Percentiles rank a stretch among this genome's conserved stretches.
Evolutionary conservation across 2,329 filamentous ascomycete species (phyloP).

Genomic region (Sclerotinia glacialis): DNA sequence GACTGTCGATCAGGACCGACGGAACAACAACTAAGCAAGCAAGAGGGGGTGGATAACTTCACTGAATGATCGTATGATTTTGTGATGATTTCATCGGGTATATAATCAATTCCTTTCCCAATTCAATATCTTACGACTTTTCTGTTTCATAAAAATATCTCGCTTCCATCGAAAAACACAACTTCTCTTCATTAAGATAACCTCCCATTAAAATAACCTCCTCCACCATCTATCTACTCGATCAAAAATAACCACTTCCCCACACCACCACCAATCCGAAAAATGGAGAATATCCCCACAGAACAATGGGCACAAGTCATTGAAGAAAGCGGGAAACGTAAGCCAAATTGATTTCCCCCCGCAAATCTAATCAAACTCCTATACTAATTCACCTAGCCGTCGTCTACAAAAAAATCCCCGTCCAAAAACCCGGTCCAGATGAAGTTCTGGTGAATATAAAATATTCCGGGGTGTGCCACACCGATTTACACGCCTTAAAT

Average conservation of each 20-base stretch:
- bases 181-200: no score
- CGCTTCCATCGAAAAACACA: neutral
- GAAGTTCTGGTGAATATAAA: constrained; percentile 91
- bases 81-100: neutral
- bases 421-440: constrained; percentile 76
- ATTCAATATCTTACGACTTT: neutral
- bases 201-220: neutral
- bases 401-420: constrained; percentile 77
- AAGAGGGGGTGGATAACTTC: neutral
- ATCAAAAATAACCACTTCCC: neutral
- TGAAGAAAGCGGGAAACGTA: constrained; percentile 73
- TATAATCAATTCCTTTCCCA: neutral
- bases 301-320: constrained; percentile 92
- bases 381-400: constrained; percentile 46
- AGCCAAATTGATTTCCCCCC: constrained; percentile 37
- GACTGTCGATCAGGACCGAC: neutral
- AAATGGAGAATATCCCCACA: constrained; percentile 59
- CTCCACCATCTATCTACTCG: constrained; percentile 5
- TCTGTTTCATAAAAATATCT: no score
- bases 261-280: constrained; percentile 19
- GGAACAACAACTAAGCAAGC: neutral
- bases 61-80: neutral
- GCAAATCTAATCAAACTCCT: neutral
- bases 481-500: constrained; percentile 76
- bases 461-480: constrained; percentile 88